A percentile compares a stretch with the other conserved stretches of the same genome.
Evolutionary conservation across 768 basidiomycete species (phyloP).

Genomic region (Hygrocybe coccinea): DNA sequence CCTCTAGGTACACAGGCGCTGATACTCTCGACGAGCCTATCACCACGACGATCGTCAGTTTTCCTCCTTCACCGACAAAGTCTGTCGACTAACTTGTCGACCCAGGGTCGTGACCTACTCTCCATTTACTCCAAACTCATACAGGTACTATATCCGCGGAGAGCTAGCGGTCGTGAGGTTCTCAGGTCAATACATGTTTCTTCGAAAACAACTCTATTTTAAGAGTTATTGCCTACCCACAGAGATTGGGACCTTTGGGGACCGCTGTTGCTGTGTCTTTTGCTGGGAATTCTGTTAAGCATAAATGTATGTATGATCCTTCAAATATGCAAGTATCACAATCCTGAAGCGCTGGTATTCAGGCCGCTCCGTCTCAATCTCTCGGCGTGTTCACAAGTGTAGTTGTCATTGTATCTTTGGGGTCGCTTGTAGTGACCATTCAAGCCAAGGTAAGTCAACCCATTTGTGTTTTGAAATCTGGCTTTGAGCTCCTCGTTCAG

Average conservation of each 20-base stretch:
- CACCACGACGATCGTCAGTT: slow-evolving; percentile 75
- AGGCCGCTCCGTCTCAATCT: slow-evolving; percentile 82
- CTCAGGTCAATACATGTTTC: slow-evolving; percentile 48
- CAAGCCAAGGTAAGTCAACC: slow-evolving; percentile 73
- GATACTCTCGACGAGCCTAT: slow-evolving; percentile 94
- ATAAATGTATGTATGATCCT: slow-evolving; percentile 53
- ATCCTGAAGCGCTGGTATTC: slow-evolving; percentile 7
- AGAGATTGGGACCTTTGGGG: slow-evolving; percentile 99
- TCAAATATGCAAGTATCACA: neutral
- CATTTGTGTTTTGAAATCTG: neutral
- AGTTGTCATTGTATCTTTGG: slow-evolving; percentile 87
- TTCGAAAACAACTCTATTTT: neutral
- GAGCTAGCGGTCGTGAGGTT: slow-evolving; percentile 70
- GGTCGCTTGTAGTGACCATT: slow-evolving; percentile 87
- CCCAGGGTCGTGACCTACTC: slow-evolving; percentile 76
- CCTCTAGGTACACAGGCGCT: slow-evolving; percentile 62
- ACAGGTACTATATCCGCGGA: slow-evolving; percentile 88
- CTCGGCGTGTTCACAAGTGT: slow-evolving; percentile 90
- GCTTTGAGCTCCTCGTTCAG: slow-evolving; percentile 32
- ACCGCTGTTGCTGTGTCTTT: slow-evolving; percentile 76
- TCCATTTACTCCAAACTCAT: slow-evolving; percentile 92
- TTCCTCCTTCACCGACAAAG: neutral
- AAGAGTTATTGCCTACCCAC: slow-evolving; percentile 1
- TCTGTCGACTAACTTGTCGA: slow-evolving; percentile 6
- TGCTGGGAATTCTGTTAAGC: slow-evolving; percentile 80